Evolutionary conservation across 768 basidiomycete species (phyloP), one percentile per base, ranked within the genome.

Genomic region (Coprinopsis strossmayeri): DNA sequence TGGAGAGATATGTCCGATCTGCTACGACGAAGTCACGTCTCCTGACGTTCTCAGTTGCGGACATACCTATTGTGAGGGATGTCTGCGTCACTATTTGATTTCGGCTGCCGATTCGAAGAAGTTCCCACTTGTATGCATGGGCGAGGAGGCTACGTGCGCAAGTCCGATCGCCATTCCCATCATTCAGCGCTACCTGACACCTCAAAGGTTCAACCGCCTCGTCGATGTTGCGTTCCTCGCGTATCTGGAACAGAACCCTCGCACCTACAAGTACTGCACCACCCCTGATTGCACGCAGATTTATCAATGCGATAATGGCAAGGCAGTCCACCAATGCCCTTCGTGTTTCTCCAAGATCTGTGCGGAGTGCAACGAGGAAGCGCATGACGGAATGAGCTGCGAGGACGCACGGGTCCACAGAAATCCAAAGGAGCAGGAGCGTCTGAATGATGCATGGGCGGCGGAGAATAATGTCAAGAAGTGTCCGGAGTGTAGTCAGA

Each of bases 231-330:
- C 78, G 0, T 84, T 84, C 55, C 64, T 66, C 41, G 59, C 67
- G 0, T 73, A 87, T 57, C 64, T 85, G 32, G 77, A 80, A 38
- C 61, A 72, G 27, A 77, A 78, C 43, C 70, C 79, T 0, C 64
- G 71, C 27, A 77, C 79, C 35, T 80, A 79, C 59, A 73, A 74
- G 46, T 81, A 81, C 53, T 89, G 89, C 63, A 87, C 89, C 0
- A 82, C 87, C 0, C 82, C 89, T 0, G 85, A 91, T 59, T 91
- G 89, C 56, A 68, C 70, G 0, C 83, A 88, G 57, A 72, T 89
- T 7, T 91, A 91, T 59, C 80, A 85, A 26, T 58, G 72, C 2
- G 76, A 74, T 0, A 67, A 55, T 13, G 26, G 20, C 13, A 49
- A 58, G 28, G 51, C 59, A 3, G 65, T 76, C 7, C 61, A 88